Evolutionary conservation across 768 basidiomycete genomes (phyloP), one percentile per base, ranked within the genome.

Genomic region (Amanita exitialis): DNA sequence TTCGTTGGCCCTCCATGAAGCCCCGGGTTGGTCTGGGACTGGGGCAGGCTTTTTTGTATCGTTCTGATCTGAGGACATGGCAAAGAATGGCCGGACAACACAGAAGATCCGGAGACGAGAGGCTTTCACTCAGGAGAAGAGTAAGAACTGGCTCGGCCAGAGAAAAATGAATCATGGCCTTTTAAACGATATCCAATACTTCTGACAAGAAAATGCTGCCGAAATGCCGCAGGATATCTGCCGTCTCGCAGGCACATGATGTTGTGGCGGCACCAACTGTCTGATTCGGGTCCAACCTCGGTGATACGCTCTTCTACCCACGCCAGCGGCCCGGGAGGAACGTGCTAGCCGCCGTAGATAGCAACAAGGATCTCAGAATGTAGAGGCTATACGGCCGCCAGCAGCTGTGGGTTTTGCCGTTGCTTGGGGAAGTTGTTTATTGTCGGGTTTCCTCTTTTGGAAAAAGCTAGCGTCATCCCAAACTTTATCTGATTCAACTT

Each of bases 1-100:
- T 54, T 83, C 81, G 47, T 70, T 64, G 5, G 62, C 61, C 52
- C 73, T 76, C 81, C 81, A 82, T 16, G 79, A 73, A 20, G 73
- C 71, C 1, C 76, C 79, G 4, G 73, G 75, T 46, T 55, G 47
- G 1, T 54, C 58, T 38, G 71, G 69, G 32, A 30, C 30, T 8
- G 53, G 56, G 55, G 37, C 50, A 32, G 20, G 32, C 23, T 10
- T 37, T 48, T 34, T 10, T 4, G 43, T 25, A 18, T n/a, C 21
- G 10, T 44, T 44, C 51, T 16, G 46, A 55, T 38, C 38, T 38
- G 44, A 41, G n/a, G 52, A 47, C 52, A 53, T 53, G 44, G 35
- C 6, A 23, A 12, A 6, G 1, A 36, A 37, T n/a, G 23, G 8
- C 47, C 49, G 23, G 35, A 9, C 2, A 21, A 34, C 13, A 41